Percentiles rank a stretch among this genome's conserved stretches.
Conservation (phyloP, 495 filamentous ascomycete genomes). For the Neohortaea acidophila region DNA sequence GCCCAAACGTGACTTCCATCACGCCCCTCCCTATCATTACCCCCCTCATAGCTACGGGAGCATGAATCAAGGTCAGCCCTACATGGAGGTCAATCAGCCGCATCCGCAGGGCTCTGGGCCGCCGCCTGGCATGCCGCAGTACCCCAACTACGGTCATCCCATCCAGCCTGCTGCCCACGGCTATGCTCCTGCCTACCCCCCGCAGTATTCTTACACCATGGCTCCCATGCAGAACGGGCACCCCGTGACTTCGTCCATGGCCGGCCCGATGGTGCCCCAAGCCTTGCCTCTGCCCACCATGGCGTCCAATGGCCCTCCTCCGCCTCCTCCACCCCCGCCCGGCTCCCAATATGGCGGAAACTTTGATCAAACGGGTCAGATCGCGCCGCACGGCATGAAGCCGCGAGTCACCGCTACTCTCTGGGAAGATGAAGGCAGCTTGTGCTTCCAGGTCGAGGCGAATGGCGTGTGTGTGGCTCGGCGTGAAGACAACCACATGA, state of each 20-base stretch:
- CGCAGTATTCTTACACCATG: conserved; percentile 54
- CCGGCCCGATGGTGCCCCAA: conserved; percentile 24
- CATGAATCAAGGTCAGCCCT: conserved; percentile 74
- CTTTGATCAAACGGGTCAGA: conserved; percentile 81
- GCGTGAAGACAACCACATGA: conserved; percentile 97
- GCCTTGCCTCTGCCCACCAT: conserved; percentile 23
- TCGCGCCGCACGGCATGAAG: conserved; percentile 91
- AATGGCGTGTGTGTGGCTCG: conserved; percentile 91
- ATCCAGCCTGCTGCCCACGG: conserved; percentile 61
- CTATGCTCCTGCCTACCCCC: conserved; percentile 53
- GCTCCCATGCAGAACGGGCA: conserved; percentile 58
- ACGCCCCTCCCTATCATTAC: conserved; percentile 20
- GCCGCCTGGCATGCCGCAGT: conserved; percentile 54
- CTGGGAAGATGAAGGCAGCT: conserved; percentile 95
- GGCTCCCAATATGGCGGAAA: conserved; percentile 34
- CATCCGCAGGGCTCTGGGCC: conserved; percentile 71
- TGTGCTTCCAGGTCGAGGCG: conserved; percentile 96
- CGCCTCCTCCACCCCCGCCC: conserved; percentile 9
- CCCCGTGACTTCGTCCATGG: conserved; percentile 54
- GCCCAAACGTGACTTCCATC: conserved; percentile 30
- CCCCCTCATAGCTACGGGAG: conserved; percentile 35
- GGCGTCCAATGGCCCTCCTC: conserved; percentile 13
- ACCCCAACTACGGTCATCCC: conserved; percentile 47
- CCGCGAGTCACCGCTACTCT: conserved; percentile 93
- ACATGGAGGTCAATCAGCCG: conserved; percentile 67